Percentiles rank a stretch among this genome's conserved stretches.
These are phyloP conservation scores for Kalmanozyma brasiliensis DNA, from an alignment of 1,284 basidiomycete genomes.

Conservation along the genomic window DNA sequence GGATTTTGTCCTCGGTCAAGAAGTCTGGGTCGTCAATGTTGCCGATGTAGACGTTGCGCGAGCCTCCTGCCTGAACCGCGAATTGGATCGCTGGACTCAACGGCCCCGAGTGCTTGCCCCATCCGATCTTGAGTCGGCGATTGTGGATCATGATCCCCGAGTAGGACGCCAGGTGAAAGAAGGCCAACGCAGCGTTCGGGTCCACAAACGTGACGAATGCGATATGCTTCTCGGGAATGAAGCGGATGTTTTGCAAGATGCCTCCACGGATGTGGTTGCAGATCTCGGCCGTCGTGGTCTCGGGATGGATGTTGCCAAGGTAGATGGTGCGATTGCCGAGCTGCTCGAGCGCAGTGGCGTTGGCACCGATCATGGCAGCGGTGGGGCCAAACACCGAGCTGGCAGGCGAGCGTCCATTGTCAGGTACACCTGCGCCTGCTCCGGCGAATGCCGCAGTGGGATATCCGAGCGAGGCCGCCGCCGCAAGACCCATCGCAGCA, in stretches of 20 bases:
- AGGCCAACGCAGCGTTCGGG: conserved; percentile 63
- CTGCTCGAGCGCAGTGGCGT: conserved; percentile 53
- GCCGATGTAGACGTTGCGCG: conserved; percentile 66
- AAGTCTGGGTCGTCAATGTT: conserved; percentile 64
- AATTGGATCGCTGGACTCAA: conserved; percentile 65
- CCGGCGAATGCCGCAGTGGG: conserved; percentile 53
- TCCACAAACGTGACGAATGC: conserved; percentile 67
- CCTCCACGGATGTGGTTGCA: conserved; percentile 68
- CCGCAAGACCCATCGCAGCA: conserved; percentile 66
- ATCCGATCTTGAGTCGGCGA: conserved; percentile 65
- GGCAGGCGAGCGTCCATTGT: conserved; percentile 39
- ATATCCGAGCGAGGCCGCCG: conserved; percentile 66
- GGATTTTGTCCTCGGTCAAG: conserved; percentile 63
- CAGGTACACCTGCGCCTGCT: conserved; percentile 12
- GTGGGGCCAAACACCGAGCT: conserved; percentile 52
- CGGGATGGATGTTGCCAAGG: conserved; percentile 66
- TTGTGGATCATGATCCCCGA: conserved; percentile 67
- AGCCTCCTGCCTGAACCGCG: conserved; percentile 66
- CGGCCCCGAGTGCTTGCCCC: conserved; percentile 66
- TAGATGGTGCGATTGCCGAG: conserved; percentile 67
- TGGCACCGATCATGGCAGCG: conserved; percentile 51
- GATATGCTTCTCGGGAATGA: conserved; percentile 66
- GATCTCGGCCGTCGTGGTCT: conserved; percentile 66
- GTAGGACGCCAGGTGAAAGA: conserved; percentile 64
- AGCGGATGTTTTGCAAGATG: conserved; percentile 65